phyloP scores from a whole-genome alignment of 164 flowering plant genomes.

The Kalanchoe fedtschenkoi region DNA sequence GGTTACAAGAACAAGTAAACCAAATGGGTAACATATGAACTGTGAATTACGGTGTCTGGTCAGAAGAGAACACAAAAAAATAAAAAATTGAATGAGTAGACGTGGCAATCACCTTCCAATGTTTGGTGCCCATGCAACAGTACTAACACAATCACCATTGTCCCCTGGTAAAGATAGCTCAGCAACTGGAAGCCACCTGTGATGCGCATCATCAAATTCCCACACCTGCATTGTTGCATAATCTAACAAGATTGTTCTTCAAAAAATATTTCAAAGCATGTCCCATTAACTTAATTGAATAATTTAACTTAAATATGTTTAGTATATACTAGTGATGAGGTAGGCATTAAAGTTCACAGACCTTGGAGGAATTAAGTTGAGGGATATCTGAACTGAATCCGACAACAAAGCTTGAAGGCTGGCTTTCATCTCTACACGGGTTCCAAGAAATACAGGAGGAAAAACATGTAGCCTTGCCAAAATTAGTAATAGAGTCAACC shows the following conservation, averaged over 20 bases:
- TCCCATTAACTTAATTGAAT: neutral
- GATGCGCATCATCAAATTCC: slow-evolving; percentile 93
- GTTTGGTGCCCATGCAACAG: slow-evolving; percentile 94
- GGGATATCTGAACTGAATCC: slow-evolving; percentile 71
- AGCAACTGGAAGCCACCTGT: slow-evolving; percentile 95
- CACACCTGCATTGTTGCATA: slow-evolving; percentile 52
- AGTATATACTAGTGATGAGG: neutral
- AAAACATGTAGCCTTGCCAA: slow-evolving; percentile 46
- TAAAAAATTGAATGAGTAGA: neutral
- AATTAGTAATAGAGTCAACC: slow-evolving; percentile 50
- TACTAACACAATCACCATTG: slow-evolving; percentile 59
- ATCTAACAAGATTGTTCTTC: neutral
- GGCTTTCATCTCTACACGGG: slow-evolving; percentile 45
- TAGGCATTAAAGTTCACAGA: slow-evolving; percentile 9
- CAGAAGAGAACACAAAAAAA: neutral
- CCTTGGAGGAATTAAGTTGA: slow-evolving; percentile 79
- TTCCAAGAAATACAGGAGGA: slow-evolving; percentile 88
- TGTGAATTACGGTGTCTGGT: neutral
- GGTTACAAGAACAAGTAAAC: neutral
- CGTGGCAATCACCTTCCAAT: slow-evolving; percentile 61
- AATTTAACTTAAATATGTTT: no score
- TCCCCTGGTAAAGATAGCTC: slow-evolving; percentile 71
- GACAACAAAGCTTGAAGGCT: slow-evolving; percentile 61
- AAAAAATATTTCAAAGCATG: neutral
- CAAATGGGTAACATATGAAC: neutral